A percentile compares a stretch with the other conserved stretches of the same genome.
Evolutionary conservation across 2,329 filamentous ascomycete genomes (phyloP).

Genomic region (Fusarium ambrosium): DNA sequence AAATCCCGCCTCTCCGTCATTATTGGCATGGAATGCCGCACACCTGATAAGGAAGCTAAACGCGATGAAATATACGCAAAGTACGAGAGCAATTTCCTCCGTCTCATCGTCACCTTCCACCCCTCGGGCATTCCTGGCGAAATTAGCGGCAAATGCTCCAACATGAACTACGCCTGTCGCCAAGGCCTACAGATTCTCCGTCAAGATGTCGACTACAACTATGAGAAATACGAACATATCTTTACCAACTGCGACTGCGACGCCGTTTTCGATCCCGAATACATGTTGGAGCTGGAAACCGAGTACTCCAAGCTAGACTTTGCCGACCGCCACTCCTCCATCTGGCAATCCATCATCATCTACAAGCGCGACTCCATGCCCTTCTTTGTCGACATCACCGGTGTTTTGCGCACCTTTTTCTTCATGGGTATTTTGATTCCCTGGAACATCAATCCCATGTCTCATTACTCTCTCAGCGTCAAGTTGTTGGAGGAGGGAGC

Average conservation of each 20-base stretch:
- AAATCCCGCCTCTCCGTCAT: conserved; percentile 20
- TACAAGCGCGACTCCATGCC: conserved; percentile 44
- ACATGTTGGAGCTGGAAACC: conserved; percentile 36
- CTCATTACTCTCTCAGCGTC: conserved; percentile 33
- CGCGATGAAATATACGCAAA: conserved; percentile 26
- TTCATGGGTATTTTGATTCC: conserved; percentile 44
- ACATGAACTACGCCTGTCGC: conserved; percentile 38
- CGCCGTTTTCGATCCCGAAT: conserved; percentile 41
- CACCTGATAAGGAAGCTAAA: conserved; percentile 28
- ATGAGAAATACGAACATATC: conserved; percentile 39
- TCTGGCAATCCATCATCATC: conserved; percentile 45
- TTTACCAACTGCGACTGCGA: conserved; percentile 45
- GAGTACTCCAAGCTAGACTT: conserved; percentile 30
- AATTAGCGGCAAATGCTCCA: conserved; percentile 33
- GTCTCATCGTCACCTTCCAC: conserved; percentile 32
- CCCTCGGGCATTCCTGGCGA: conserved; percentile 23
- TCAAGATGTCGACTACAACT: conserved; percentile 34
- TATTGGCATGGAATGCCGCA: conserved; percentile 30
- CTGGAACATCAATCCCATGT: conserved; percentile 40
- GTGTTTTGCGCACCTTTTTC: conserved; percentile 43
- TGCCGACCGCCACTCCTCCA: conserved; percentile 39
- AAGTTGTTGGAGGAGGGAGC: conserved; percentile 31
- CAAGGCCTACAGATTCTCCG: conserved; percentile 30
- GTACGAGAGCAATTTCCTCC: conserved; percentile 27
- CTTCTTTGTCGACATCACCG: conserved; percentile 44